phyloP scores from a whole-genome alignment of 2,329 filamentous ascomycete genomes.

The Paecilomyces fulvus region DNA sequence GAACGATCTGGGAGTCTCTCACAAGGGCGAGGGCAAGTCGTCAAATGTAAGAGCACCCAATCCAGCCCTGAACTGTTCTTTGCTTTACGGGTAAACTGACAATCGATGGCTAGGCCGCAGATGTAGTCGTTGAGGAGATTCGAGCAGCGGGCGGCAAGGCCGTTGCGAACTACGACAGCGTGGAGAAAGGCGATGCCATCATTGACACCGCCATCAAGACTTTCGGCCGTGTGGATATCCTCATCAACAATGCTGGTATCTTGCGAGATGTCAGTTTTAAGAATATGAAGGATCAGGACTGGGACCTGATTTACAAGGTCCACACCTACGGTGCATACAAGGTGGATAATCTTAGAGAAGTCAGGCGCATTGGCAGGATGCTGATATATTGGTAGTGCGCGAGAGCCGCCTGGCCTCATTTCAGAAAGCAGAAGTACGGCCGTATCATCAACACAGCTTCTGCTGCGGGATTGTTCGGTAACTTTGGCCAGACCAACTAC shows the following conservation, averaged over 20 bases:
- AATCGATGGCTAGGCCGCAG: constrained; percentile 43
- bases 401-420: constrained; percentile 90
- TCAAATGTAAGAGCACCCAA: constrained; percentile 61
- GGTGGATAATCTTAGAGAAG: constrained; percentile 22
- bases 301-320: constrained; percentile 89
- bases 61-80: neutral
- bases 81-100: neutral
- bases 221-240: constrained; percentile 70
- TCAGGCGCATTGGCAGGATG: neutral
- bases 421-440: constrained; percentile 98
- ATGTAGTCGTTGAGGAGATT: constrained; percentile 42
- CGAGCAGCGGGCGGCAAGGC: constrained; percentile 86
- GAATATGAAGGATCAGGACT: constrained; percentile 96
- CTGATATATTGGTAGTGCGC: constrained; percentile 51
- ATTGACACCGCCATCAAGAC: constrained; percentile 55
- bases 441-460: constrained; percentile 94
- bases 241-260: constrained; percentile 98
- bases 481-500: constrained; percentile 94
- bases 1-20: constrained; percentile 88
- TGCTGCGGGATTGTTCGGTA: constrained; percentile 91
- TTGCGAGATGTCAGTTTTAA: constrained; percentile 94
- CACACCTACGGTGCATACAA: constrained; percentile 94
- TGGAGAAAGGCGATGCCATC: constrained; percentile 83
- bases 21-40: constrained; percentile 84
- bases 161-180: constrained; percentile 86